These are phyloP conservation scores for Solanum acaule DNA, from an alignment of 257 asterid species.

Conservation along the genomic window DNA sequence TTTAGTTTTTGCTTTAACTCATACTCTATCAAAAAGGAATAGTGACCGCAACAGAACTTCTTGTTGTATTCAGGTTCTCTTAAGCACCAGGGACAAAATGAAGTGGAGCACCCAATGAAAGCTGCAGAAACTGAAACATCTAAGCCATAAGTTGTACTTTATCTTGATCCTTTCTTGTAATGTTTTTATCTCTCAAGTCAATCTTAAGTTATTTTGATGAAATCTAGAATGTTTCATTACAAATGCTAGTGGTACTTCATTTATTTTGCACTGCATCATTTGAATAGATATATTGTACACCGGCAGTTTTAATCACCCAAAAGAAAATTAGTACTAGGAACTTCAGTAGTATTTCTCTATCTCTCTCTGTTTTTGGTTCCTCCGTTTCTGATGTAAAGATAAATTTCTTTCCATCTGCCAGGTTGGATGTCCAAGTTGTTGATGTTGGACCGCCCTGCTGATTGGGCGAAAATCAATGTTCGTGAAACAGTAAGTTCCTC, in stretches of 20 bases:
- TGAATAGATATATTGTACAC: not conserved
- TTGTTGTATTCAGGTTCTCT: slow-evolving; percentile 27
- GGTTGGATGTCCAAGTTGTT: slow-evolving; percentile 55
- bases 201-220: too few species aligned
- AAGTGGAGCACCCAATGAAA: too few species aligned
- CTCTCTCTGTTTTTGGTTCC: not conserved
- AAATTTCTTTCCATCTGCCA: slow-evolving; percentile 10
- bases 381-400: slow-evolving; percentile 1
- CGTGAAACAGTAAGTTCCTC: slow-evolving; percentile 63
- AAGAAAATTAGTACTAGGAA: not conserved
- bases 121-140: too few species aligned
- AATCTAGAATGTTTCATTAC: too few species aligned
- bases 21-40: not conserved
- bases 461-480: slow-evolving; percentile 86
- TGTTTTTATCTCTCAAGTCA: too few species aligned
- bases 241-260: too few species aligned
- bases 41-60: not conserved
- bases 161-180: too few species aligned
- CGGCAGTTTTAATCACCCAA: not conserved
- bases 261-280: too few species aligned
- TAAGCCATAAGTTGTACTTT: too few species aligned
- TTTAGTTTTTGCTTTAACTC: not conserved
- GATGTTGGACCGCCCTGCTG: slow-evolving; percentile 89
- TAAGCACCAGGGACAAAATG: too few species aligned
- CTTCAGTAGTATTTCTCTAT: not conserved